Evolutionary conservation across 441 rosid species (phyloP), one percentile per base, ranked within the genome.

Genomic region (Lagerstroemia fauriei): DNA sequence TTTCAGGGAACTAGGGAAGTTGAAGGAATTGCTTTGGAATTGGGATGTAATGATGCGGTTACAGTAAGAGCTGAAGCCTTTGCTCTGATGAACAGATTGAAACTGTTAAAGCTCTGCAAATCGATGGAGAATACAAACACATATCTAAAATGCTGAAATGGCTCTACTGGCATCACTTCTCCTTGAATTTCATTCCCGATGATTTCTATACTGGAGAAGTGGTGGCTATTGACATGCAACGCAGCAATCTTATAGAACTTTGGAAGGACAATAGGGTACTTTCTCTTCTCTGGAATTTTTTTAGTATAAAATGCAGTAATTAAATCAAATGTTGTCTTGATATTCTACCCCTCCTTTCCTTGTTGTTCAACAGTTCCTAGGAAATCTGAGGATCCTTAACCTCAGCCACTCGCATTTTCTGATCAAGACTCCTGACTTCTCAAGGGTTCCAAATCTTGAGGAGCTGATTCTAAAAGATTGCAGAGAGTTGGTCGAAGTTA

Each of bases 1-100:
- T 70, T 16, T 31, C 34, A 90, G 89, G 89, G 90, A 70, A 85
- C 84, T 8, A 57, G 47, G 25, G 72, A 70, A 24, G 76, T 82
- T 18, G 83, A 87, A 82, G 86, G 85, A 59, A 76, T 88, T 32
- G 70, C 57, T 47, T 25, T 84, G 29, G 73, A 77, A 46, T 78
- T 59, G 11, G 41, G 31, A 16, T 56, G 7, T 18, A 53, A 82
- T 38, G 41, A 41, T 27, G 81, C 59, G 50, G 72, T 68, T 29
- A 27, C 6, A 9, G 47, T 83, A 56, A 81, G 61, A 25, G 76
- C 79, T 13, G 50, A 83, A 25, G 70, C 83, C 53, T 84, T 89
- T 73, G 1, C 18, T 0, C 70, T 59, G 32, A 81, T 89, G 89
- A 73, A 72, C 11, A 80, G 75, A 11, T 77, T 85, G 13, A 76